Evolutionary conservation across 352 stramenopile genomes (phyloP).

Genomic region (Globisporangium nagaii): DNA sequence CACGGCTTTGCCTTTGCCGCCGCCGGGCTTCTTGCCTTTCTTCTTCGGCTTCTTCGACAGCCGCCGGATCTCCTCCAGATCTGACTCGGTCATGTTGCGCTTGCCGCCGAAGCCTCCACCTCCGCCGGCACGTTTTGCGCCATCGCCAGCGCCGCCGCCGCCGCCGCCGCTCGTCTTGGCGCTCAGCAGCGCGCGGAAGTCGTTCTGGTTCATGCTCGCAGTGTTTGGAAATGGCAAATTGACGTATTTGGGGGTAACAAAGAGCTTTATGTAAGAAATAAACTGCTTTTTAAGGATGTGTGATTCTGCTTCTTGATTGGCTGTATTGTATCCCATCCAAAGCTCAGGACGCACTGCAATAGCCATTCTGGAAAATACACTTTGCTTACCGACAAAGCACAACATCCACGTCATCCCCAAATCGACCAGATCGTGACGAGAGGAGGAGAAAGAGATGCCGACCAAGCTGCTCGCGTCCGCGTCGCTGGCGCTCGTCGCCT

Average conservation of each 20-base stretch:
- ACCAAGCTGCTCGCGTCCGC: conserved; percentile 1
- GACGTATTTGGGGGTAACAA: background rate
- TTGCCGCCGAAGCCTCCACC: conserved; percentile 38
- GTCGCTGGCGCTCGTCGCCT: conserved; percentile 9
- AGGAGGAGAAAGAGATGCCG: background rate
- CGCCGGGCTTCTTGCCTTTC: conserved; percentile 36
- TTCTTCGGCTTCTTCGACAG: conserved; percentile 65
- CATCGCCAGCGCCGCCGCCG: conserved; percentile 8
- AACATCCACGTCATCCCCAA: background rate
- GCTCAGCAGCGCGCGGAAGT: conserved; percentile 62
- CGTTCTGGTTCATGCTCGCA: conserved; percentile 62
- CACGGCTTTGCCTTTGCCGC: conserved; percentile 9
- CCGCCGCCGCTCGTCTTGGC: conserved; percentile 11
- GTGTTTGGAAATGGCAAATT: background rate
- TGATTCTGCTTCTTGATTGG: too few species aligned
- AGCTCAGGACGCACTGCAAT: too few species aligned
- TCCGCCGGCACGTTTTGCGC: background rate
- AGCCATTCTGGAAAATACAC: too few species aligned
- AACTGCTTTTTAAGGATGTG: too few species aligned
- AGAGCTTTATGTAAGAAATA: too few species aligned
- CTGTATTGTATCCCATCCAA: too few species aligned
- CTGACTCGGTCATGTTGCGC: conserved; percentile 44
- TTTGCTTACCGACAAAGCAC: too few species aligned
- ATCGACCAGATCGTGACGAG: background rate
- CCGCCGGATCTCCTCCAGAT: conserved; percentile 41